Evolutionary conservation across 73 alveolate species (phyloP).

Genomic region (Effrenium voratum): DNA sequence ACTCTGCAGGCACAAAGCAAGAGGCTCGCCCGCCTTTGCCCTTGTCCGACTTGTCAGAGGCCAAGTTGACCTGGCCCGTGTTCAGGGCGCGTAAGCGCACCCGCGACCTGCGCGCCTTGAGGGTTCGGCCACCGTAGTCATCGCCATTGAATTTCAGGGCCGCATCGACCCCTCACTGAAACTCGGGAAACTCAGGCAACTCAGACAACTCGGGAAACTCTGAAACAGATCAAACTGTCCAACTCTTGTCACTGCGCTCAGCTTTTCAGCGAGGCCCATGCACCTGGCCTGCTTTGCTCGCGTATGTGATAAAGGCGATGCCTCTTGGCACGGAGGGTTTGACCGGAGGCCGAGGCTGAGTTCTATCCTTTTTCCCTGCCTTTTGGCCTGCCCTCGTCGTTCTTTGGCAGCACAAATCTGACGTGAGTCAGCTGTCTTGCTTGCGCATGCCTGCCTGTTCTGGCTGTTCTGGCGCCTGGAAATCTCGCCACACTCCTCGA

Average conservation of each 20-base stretch:
- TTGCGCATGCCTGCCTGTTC: neutral
- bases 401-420: slow-evolving; percentile 85
- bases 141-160: slow-evolving; percentile 84
- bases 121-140: slow-evolving; percentile 81
- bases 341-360: too few relatives aligned
- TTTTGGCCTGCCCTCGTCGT: slow-evolving; percentile 87
- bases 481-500: slow-evolving; percentile 82
- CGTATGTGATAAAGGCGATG: slow-evolving; percentile 73
- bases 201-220: too few relatives aligned
- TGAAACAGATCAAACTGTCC: too few relatives aligned
- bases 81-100: too few relatives aligned
- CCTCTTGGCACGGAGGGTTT: neutral
- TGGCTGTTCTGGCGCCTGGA: neutral
- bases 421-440: neutral
- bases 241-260: too few relatives aligned
- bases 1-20: too few relatives aligned
- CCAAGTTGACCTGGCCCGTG: slow-evolving; percentile 47
- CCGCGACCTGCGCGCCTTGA: slow-evolving; percentile 41
- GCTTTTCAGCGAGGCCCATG: too few relatives aligned
- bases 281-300: slow-evolving; percentile 52
- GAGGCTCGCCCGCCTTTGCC: slow-evolving; percentile 77
- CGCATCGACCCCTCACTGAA: slow-evolving; percentile 56
- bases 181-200: neutral
- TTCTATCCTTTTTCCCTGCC: neutral
- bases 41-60: slow-evolving; percentile 73